Conservation (phyloP, 2,329 filamentous ascomycete genomes). For the Elsinoe batatas region DNA sequence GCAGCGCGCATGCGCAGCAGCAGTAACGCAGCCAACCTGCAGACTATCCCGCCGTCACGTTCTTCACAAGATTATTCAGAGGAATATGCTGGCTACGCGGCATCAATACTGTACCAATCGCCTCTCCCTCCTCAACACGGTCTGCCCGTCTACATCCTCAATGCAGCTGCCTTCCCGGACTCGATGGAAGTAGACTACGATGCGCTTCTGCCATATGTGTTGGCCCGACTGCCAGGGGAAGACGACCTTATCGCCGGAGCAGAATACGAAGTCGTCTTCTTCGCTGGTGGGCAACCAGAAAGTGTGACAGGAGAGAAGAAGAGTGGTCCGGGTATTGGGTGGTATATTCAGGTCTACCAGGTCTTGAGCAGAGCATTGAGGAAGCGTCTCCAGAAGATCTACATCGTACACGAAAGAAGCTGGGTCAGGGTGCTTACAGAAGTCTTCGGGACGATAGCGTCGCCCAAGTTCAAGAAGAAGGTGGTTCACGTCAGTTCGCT, state of each 20-base stretch:
- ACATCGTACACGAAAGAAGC: slow-evolving; percentile 48
- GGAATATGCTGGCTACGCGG: slow-evolving; percentile 39
- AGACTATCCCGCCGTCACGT: slow-evolving; percentile 36
- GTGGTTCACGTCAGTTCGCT: slow-evolving; percentile 46
- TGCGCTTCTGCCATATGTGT: slow-evolving; percentile 44
- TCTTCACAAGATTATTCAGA: slow-evolving; percentile 39
- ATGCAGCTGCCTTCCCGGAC: slow-evolving; percentile 48
- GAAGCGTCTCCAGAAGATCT: slow-evolving; percentile 46
- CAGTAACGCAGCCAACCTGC: slow-evolving; percentile 28
- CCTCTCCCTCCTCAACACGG: slow-evolving; percentile 41
- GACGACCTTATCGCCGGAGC: slow-evolving; percentile 44
- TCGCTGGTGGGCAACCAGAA: slow-evolving; percentile 43
- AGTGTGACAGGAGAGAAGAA: slow-evolving; percentile 36
- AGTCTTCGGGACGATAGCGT: slow-evolving; percentile 48
- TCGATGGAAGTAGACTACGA: slow-evolving; percentile 46
- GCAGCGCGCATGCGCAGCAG: slow-evolving; percentile 26
- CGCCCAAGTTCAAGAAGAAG: slow-evolving; percentile 48
- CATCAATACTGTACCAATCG: slow-evolving; percentile 46
- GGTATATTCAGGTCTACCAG: slow-evolving; percentile 50
- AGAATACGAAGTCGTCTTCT: slow-evolving; percentile 49
- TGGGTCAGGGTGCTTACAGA: slow-evolving; percentile 48
- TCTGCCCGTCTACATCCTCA: slow-evolving; percentile 45
- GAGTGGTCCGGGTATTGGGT: slow-evolving; percentile 42
- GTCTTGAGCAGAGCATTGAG: slow-evolving; percentile 44
- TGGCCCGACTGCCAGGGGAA: slow-evolving; percentile 45